Evolutionary conservation across 2,329 filamentous ascomycete genomes (phyloP).

Genomic region (Alternaria longipes): DNA sequence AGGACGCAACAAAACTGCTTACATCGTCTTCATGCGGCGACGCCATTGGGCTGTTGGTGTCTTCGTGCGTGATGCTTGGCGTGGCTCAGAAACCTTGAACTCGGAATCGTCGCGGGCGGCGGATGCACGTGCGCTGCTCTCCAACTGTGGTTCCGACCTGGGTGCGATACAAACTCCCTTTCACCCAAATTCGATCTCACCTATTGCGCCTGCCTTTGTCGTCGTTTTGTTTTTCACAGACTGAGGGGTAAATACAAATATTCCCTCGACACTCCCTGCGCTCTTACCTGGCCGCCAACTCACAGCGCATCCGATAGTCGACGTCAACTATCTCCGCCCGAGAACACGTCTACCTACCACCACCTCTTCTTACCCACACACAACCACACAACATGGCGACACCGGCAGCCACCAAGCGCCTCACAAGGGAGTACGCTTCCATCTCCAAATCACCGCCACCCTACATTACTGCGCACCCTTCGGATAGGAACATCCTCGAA

Average conservation of each 20-base stretch:
- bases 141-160: conserved; percentile 7
- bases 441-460: conserved; percentile 81
- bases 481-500: conserved; percentile 89
- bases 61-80: conserved; percentile 39
- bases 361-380: conserved; percentile 2
- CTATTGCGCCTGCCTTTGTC: not conserved
- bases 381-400: conserved; percentile 47
- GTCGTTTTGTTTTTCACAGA: not conserved
- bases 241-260: not conserved
- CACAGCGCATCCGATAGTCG: conserved; percentile 5
- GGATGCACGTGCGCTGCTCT: conserved; percentile 26
- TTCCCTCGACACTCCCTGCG: not conserved
- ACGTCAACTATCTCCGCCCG: conserved; percentile 8
- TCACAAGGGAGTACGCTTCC: conserved; percentile 71
- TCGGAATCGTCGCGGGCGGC: conserved; percentile 17
- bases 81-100: conserved; percentile 28
- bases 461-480: conserved; percentile 88
- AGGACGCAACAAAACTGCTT: conserved; percentile 18
- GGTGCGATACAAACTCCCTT: not conserved
- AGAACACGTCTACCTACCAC: conserved; percentile 8
- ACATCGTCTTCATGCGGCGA: conserved; percentile 59
- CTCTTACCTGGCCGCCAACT: conserved; percentile 13
- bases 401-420: conserved; percentile 54
- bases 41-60: conserved; percentile 52
- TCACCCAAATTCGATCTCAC: not conserved